Evolutionary conservation across 306 rosid species (phyloP).

Genomic region (Vachellia pachyceras): DNA sequence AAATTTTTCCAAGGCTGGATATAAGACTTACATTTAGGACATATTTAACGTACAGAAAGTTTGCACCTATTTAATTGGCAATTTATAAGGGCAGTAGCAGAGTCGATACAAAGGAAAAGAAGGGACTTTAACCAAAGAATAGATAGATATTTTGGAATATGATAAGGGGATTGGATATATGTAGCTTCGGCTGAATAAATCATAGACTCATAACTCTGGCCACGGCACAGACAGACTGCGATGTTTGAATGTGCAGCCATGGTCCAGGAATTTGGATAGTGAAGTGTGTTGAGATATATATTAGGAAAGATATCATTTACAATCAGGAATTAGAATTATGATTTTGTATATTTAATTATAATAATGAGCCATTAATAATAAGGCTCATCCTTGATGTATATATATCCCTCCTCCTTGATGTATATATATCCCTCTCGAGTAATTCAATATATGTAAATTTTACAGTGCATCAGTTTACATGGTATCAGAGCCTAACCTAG

Average conservation of each 20-base stretch:
- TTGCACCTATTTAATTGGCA: too few species aligned
- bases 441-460: too few species aligned
- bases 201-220: slow-evolving; percentile 9
- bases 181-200: slow-evolving; percentile 17
- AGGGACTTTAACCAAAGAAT: neutral
- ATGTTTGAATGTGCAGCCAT: slow-evolving; percentile 2
- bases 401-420: too few species aligned
- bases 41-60: neutral
- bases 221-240: neutral
- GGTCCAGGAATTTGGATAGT: slow-evolving; percentile 17
- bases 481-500: too few species aligned
- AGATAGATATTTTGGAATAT: neutral
- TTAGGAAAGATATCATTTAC: too few species aligned
- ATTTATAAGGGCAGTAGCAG: neutral
- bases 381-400: too few species aligned
- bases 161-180: slow-evolving; percentile 7
- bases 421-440: too few species aligned
- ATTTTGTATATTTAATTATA: too few species aligned
- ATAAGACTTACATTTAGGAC: neutral
- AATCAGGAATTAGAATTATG: too few species aligned
- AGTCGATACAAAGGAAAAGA: neutral
- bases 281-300: too few species aligned
- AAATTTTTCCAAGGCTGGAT: neutral
- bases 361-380: too few species aligned
- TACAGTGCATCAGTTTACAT: too few species aligned